Conservation (phyloP, 2,329 filamentous ascomycete species). For the Sarocladium oryzae region DNA sequence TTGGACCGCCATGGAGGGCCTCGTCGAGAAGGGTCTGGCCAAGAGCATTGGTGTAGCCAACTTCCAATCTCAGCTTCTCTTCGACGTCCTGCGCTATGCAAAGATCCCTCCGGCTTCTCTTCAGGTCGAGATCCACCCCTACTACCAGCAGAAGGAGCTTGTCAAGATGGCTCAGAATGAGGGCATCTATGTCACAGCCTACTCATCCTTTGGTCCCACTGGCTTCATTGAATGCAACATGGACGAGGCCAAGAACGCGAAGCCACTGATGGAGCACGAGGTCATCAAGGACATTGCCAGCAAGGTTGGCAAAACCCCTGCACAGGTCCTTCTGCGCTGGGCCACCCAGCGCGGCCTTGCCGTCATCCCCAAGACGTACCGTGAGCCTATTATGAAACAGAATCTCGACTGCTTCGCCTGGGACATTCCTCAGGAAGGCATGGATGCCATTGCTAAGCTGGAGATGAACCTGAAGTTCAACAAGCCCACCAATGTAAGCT, state of each 20-base stretch:
- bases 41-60: constrained; percentile 76
- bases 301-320: constrained; percentile 66
- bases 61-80: constrained; percentile 71
- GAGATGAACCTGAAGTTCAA: constrained; percentile 68
- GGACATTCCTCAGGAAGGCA: constrained; percentile 58
- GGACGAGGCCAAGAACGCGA: constrained; percentile 48
- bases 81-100: constrained; percentile 75
- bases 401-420: constrained; percentile 64
- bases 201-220: constrained; percentile 76
- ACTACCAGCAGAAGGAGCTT: constrained; percentile 69
- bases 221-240: constrained; percentile 73
- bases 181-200: constrained; percentile 71
- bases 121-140: constrained; percentile 88
- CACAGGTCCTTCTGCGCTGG: constrained; percentile 82
- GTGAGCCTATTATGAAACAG: constrained; percentile 45
- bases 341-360: constrained; percentile 75
- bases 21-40: constrained; percentile 63
- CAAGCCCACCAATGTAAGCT: constrained; percentile 63
- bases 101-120: constrained; percentile 68
- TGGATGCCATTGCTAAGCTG: constrained; percentile 59
- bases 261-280: constrained; percentile 65
- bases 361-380: constrained; percentile 74
- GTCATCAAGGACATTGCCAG: constrained; percentile 58
- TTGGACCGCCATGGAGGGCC: constrained; percentile 72
- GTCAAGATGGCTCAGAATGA: constrained; percentile 62